These are phyloP conservation scores for Sisymbrium altissimum DNA, from an alignment of 345 rosid species.

Conservation along the genomic window DNA sequence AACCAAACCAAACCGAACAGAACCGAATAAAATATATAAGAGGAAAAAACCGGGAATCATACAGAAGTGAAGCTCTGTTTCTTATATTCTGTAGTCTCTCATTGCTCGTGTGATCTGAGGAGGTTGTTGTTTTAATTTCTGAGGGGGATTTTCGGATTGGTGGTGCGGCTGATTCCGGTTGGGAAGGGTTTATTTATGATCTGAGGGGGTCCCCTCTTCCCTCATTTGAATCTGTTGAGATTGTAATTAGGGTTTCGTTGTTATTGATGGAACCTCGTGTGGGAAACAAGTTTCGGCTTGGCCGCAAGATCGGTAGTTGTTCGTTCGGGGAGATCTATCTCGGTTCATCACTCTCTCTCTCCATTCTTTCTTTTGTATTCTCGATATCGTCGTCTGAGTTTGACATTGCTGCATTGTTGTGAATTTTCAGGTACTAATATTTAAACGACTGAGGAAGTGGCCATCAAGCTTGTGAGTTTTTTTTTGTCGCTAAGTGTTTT, in stretches of 20 bases:
- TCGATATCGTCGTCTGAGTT: not conserved
- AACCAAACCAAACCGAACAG: not conserved
- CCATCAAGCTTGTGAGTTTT: constrained; percentile 86
- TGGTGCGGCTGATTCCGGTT: constrained; percentile 4
- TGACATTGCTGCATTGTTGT: constrained; percentile 16
- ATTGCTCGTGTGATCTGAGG: constrained; percentile 23
- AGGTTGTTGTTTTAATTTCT: not conserved
- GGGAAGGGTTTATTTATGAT: not conserved
- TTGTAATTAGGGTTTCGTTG: constrained; percentile 10
- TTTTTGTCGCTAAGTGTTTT: not conserved
- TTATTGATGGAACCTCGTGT: constrained; percentile 50
- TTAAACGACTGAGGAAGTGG: constrained; percentile 91
- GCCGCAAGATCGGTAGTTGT: constrained; percentile 67
- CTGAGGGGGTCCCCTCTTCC: not conserved
- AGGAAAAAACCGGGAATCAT: not conserved
- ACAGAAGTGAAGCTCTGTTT: not conserved
- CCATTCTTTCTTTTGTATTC: not conserved
- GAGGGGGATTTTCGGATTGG: not conserved
- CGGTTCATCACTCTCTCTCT: constrained; percentile 33
- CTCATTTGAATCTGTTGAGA: constrained; percentile 19
- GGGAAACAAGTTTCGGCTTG: constrained; percentile 60
- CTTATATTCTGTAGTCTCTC: not conserved
- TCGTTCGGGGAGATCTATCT: constrained; percentile 66
- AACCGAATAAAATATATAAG: not conserved
- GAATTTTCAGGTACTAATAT: constrained; percentile 61